A percentile compares a stretch with the other conserved stretches of the same genome.
phyloP scores from a whole-genome alignment of 2,329 filamentous ascomycete species.

The Penicillium crustosum region DNA sequence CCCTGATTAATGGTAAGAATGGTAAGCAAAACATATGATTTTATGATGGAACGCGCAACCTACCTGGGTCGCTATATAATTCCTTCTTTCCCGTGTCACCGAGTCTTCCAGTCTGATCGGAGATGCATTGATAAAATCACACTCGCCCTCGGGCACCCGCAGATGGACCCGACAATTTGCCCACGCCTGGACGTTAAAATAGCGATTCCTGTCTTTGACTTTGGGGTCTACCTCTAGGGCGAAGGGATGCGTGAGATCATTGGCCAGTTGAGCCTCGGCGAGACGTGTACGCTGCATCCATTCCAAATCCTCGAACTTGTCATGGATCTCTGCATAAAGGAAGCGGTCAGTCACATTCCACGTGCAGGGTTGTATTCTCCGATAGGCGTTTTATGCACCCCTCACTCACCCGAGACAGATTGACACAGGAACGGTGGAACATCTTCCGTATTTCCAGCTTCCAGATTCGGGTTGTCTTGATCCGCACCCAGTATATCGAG shows the following conservation, averaged over 20 bases:
- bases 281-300: constrained; percentile 59
- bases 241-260: constrained; percentile 55
- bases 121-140: constrained; percentile 82
- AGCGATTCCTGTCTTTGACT: constrained; percentile 71
- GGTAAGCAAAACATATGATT: constrained; percentile 5
- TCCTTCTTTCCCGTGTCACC: constrained; percentile 48
- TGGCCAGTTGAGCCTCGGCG: constrained; percentile 45
- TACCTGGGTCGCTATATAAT: constrained; percentile 87
- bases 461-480: constrained; percentile 30
- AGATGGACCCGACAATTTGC: constrained; percentile 81
- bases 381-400: constrained; percentile 19
- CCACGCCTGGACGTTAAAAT: constrained; percentile 87
- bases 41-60: constrained; percentile 13
- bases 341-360: constrained; percentile 21
- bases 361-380: constrained; percentile 20
- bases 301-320: constrained; percentile 62
- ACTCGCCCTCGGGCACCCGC: constrained; percentile 68
- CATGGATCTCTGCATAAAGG: constrained; percentile 52
- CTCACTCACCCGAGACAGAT: constrained; percentile 38
- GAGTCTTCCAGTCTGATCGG: constrained; percentile 60
- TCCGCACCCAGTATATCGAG: constrained; percentile 29
- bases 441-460: constrained; percentile 31
- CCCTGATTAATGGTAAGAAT: constrained; percentile 51
- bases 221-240: constrained; percentile 59
- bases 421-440: constrained; percentile 43